Conservation (phyloP, 1,284 basidiomycete genomes). For the Malassezia obtusa region DNA sequence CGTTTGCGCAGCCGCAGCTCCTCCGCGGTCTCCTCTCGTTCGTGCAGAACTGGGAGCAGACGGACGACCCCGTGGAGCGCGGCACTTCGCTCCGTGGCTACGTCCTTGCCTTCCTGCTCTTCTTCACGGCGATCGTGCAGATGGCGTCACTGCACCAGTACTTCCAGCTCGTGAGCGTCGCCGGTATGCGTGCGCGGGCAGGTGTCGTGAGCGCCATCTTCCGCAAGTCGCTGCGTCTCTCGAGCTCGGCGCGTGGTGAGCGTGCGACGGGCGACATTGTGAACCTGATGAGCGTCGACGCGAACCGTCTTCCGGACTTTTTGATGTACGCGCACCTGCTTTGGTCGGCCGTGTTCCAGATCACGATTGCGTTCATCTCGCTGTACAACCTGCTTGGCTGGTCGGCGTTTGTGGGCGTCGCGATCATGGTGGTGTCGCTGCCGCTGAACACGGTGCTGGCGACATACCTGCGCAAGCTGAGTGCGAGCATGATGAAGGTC, state of each 20-base stretch:
- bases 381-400: constrained; percentile 80
- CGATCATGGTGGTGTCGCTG: constrained; percentile 59
- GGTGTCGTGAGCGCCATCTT: constrained; percentile 78
- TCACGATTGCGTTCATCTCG: constrained; percentile 76
- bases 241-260: constrained; percentile 65
- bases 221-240: constrained; percentile 72
- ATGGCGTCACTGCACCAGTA: constrained; percentile 82
- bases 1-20: constrained; percentile 80
- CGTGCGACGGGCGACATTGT: constrained; percentile 86
- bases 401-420: constrained; percentile 83
- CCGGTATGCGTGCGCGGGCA: constrained; percentile 81
- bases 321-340: constrained; percentile 63
- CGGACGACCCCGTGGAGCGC: constrained; percentile 9
- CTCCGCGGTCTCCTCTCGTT: constrained; percentile 70
- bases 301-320: constrained; percentile 74
- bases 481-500: constrained; percentile 83
- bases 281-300: constrained; percentile 76
- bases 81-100: constrained; percentile 44
- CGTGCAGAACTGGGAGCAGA: constrained; percentile 49
- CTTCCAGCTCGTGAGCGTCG: constrained; percentile 69
- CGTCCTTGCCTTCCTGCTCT: constrained; percentile 54
- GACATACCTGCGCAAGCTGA: constrained; percentile 63
- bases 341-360: constrained; percentile 54
- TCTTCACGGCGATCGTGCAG: constrained; percentile 62
- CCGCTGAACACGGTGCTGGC: constrained; percentile 24